Evolutionary conservation across 108 stramenopile species (phyloP).

Genomic region (Nannochloropsis oceanica): DNA sequence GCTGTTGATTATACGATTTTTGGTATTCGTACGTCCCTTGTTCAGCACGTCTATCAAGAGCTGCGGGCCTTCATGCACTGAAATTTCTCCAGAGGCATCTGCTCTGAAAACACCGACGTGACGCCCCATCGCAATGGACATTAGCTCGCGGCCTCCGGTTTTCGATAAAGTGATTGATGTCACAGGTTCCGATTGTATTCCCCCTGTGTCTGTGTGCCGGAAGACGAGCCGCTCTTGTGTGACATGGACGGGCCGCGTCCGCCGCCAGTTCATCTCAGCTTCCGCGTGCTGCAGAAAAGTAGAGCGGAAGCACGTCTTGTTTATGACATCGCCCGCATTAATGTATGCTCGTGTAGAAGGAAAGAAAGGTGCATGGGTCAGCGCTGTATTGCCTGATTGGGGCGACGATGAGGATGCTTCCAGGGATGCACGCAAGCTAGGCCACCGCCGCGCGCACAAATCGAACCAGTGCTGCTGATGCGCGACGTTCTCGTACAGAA

Average conservation of each 20-base stretch:
- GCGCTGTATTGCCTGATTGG: neutral
- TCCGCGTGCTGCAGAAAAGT: neutral
- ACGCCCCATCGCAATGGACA: neutral
- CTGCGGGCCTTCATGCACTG: neutral
- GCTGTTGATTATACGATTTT: neutral
- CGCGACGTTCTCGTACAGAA: neutral
- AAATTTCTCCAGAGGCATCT: neutral
- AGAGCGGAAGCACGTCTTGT: neutral
- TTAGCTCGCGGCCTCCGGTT: neutral
- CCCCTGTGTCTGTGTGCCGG: neutral
- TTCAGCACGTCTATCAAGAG: neutral
- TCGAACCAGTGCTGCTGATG: neutral
- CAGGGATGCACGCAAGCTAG: neutral
- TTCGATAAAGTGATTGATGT: neutral
- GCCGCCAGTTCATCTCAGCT: neutral
- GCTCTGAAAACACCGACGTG: neutral
- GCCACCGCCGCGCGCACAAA: neutral
- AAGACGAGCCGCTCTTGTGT: neutral
- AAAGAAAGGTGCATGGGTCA: neutral
- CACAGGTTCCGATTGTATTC: neutral
- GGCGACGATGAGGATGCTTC: no score
- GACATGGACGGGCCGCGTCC: neutral
- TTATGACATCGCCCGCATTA: no score
- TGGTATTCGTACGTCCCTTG: no score
- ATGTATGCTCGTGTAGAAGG: neutral